Base-by-base conservation (phyloP, 768 basidiomycete species). In the Xanthoconium stramineum region DNA sequence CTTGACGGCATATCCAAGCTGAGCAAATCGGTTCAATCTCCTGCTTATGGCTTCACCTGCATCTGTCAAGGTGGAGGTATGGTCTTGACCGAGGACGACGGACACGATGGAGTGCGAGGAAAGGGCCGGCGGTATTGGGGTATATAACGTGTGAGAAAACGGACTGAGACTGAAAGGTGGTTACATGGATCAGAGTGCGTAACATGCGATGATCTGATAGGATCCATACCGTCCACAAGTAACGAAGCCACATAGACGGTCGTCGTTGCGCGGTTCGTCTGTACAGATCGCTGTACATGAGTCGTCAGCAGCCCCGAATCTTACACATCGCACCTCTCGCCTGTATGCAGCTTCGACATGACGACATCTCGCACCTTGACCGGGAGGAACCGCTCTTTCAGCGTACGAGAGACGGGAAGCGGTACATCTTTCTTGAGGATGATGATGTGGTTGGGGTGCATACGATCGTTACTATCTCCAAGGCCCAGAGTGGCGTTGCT, bases 281-380 rank as follows among this genome's bases (percentile, higher is more conserved):
- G 94, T 97, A 9, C 97, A 75, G 6, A 90, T 74, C 9, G 72
- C 81, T 76, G 55, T 19, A 35, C 1, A 45, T 15, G 28, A 12
- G 36, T 47, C 28, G 58, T 2, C 19, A 24, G 14, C 29, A 47
- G 42, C 53, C 30, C 47, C 17, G 42, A 42, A 56, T 46, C 10
- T 9, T 15, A 35, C 3, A 33, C 12, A 17, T 14, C 0, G n/a
- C 15, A 35, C 17, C 48, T 61, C 75, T 57, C 55, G 83, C 85
- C 88, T n/a, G 94, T 95, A 63, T 98, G 95, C 20, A 98, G 74
- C 64, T 83, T 90, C 19, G 91, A 87, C 94, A 98, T 95, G 52
- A 76, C 78, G 20, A 94, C 76, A 46, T 86, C 80, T 28, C 78
- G 80, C 14, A 88, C 84, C 15, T 76, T 78, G 35, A 89, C 75